These are phyloP conservation scores for Penicillium sclerotiorum DNA, from an alignment of 2,329 filamentous ascomycete species.

Conservation along the genomic window DNA sequence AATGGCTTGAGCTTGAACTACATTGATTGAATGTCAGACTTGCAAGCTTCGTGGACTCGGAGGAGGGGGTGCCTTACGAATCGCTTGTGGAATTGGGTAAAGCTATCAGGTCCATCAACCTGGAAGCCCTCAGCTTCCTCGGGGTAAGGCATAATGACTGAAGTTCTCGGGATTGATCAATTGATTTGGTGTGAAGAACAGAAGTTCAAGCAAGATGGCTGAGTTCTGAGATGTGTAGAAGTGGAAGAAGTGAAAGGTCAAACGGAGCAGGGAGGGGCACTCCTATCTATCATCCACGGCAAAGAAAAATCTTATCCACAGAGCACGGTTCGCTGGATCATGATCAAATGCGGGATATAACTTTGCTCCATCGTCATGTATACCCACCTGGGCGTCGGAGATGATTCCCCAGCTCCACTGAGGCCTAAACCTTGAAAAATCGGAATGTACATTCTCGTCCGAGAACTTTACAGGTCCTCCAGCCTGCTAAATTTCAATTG, in stretches of 20 bases:
- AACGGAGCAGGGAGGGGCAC: constrained; percentile 53
- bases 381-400: too few relatives aligned
- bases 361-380: not conserved
- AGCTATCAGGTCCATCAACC: constrained; percentile 68
- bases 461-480: too few relatives aligned
- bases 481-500: too few relatives aligned
- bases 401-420: not conserved
- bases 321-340: too few relatives aligned
- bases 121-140: constrained; percentile 51
- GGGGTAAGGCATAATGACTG: constrained; percentile 45
- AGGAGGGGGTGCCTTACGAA: constrained; percentile 43
- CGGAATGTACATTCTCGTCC: too few relatives aligned
- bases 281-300: constrained; percentile 68
- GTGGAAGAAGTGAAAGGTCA: too few relatives aligned
- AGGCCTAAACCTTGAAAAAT: too few relatives aligned
- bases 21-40: not conserved
- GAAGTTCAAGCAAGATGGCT: not conserved
- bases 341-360: not conserved
- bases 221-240: too few relatives aligned
- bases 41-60: too few relatives aligned
- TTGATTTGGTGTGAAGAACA: constrained; percentile 14
- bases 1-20: constrained; percentile 84
- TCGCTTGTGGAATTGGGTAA: constrained; percentile 60
- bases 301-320: constrained; percentile 77
- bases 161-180: not conserved